Base-by-base conservation (phyloP, 2,329 filamentous ascomycete genomes). In the Ilyonectria robusta region DNA sequence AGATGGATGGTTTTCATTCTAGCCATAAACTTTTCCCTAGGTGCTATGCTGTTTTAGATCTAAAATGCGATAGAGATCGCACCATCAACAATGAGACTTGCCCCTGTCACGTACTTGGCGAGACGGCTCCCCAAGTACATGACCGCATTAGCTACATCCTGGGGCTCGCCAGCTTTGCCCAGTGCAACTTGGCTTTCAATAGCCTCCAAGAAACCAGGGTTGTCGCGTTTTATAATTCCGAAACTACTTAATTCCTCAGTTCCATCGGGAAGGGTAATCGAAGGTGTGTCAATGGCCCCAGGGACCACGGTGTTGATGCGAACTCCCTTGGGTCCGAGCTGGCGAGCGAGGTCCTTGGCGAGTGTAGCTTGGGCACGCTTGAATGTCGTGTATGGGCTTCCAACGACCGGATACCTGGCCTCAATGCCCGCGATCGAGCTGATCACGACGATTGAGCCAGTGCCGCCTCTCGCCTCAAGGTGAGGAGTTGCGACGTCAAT, bases 341-440 rank as follows among this genome's bases (percentile, higher is more conserved):
- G 69, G 8, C 66, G 66, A 0, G 65, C 50, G 62, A 71, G 72
- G 13, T 75, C 74, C 23, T 75, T 76, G 9, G 74, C 73, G 6
- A 77, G n/a, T 0, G 64, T 67, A 0, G 73, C 72, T 7, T 77
- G 73, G 1, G 75, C 70, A 6, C 72, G 64, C 64, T 77, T 77
- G 19, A 77, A 35, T 0, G 71, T 67, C 1, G 59, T 53, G n/a
- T 77, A 77, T 1, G 74, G 75, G 0, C 70, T 66, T 6, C 60
- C 47, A 6, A 68, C 17, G 11, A 37, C 26, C 8, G 60, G 59
- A 3, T 71, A 67, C 3, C 56, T 59, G 0, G 70, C 53, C 9
- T 74, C 70, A 6, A 71, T 76, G 0, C 76, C 75, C 1, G 76
- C 73, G 15, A 74, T 59, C 1, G 76, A 77, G 5, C 70, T 72